Base-by-base conservation (phyloP, 148 eudicot species). In the Persicaria tinctoria region DNA sequence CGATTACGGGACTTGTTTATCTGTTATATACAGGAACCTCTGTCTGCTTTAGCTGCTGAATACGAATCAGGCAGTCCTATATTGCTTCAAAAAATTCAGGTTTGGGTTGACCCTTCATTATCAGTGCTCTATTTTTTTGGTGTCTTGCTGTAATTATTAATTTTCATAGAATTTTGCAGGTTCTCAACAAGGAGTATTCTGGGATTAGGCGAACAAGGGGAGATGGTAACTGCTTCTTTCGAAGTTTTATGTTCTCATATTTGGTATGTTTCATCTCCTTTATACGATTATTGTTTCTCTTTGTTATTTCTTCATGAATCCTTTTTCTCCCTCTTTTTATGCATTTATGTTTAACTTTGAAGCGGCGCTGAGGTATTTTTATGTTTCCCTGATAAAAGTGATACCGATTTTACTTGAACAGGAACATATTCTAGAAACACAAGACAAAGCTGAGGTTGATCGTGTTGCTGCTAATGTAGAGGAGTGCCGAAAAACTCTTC, bases 161-260 rank as follows among this genome's bases (percentile, higher is more conserved):
- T 48, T 53, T 8, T 51, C 14, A 23, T 59, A 16, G 10, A 70
- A 50, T 70, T 70, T 20, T 76, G 76, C 87, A 91, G 97, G 81
- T 94, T 79, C 91, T 94, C 69, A 78, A 69, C 11, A 84, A 88
- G 74, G 82, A 89, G 70, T 94, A 86, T 83, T 81, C 88, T 76
- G 90, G 88, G 51, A 89, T 95, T 57, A 85, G 98, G 80, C 89
- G 98, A 73, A 86, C 96, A 7, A 79, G 92, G n/a, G 97, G 98
- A 71, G 98, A 95, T 85, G 98, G 98, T 62, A 94, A 95, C 72
- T 95, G 97, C 82, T 95, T 95, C 80, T 95, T 95, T 63, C 91
- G 98, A 75, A 83, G 96, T 79, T 95, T 95, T 83, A 95, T 95
- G 98, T 86, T 95, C 81, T 89, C 97, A 16, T 95, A 89, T 83